Evolutionary conservation across 1,284 basidiomycete genomes (phyloP).

Genomic region (Cryptococcus jaspeensis): DNA sequence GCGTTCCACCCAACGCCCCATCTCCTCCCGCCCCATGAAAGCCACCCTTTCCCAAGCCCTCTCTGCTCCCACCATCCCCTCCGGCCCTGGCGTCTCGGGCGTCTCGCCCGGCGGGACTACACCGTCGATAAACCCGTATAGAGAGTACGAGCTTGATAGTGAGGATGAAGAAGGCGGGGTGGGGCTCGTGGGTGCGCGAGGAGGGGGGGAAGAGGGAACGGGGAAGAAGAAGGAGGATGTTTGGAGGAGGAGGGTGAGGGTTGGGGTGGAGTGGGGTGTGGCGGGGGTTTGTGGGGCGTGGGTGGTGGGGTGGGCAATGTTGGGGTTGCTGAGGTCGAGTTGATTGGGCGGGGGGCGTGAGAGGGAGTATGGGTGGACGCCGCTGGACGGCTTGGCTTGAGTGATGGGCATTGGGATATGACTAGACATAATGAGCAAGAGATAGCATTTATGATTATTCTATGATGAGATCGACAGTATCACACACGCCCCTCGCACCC

Average conservation of each 20-base stretch:
- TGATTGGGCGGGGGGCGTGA: neutral
- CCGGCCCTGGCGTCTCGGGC: conserved; percentile 9
- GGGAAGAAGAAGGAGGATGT: conserved; percentile 20
- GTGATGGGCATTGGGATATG: neutral
- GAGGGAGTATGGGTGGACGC: no score
- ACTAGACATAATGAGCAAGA: neutral
- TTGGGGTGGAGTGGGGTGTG: conserved; percentile 6
- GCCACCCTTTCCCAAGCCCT: conserved; percentile 6
- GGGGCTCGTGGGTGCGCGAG: neutral
- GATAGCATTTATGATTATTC: neutral
- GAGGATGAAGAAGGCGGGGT: conserved; percentile 22
- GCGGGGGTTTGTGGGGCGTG: conserved; percentile 7
- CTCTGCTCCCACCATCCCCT: conserved; percentile 13
- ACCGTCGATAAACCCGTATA: conserved; percentile 11
- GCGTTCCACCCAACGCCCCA: conserved; percentile 16
- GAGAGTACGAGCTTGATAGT: conserved; percentile 33
- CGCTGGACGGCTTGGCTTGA: no score
- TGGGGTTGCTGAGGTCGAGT: conserved; percentile 17
- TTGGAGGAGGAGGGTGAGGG: conserved; percentile 16
- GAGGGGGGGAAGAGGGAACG: conserved; percentile 9
- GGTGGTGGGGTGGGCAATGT: conserved; percentile 16
- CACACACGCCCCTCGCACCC: neutral
- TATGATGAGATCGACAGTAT: neutral
- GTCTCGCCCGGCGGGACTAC: neutral
- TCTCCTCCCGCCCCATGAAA: conserved; percentile 6